Evolutionary conservation across 169 alveolate species (phyloP).

Genomic region (Cryptosporidium felis): DNA sequence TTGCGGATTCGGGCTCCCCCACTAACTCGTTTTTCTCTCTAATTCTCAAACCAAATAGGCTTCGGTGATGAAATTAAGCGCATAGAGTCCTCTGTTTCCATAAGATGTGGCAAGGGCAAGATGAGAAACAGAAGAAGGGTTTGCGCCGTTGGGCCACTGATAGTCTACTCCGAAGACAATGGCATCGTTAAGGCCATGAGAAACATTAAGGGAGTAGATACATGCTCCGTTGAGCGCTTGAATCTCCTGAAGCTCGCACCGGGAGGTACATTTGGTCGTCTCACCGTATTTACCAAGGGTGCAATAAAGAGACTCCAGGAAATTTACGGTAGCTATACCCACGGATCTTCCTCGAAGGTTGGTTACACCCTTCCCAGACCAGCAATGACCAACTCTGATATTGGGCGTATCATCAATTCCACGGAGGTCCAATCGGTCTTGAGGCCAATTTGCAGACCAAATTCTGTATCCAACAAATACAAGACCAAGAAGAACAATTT

Average conservation of each 20-base stretch:
- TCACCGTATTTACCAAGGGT: constrained; percentile 94
- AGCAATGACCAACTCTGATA: constrained; percentile 91
- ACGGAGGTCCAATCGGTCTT: constrained; percentile 94
- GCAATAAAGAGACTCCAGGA: constrained; percentile 93
- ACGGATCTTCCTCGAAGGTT: constrained; percentile 69
- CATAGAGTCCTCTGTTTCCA: constrained; percentile 77
- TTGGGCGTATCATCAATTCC: constrained; percentile 94
- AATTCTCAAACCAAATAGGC: too few species aligned
- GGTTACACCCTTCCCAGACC: constrained; percentile 80
- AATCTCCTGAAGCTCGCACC: constrained; percentile 98
- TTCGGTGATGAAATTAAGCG: constrained; percentile 64
- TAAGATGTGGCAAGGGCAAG: constrained; percentile 95
- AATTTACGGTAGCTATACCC: constrained; percentile 89
- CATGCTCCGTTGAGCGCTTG: constrained; percentile 93
- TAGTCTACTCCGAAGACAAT: constrained; percentile 92
- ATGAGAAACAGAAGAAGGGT: constrained; percentile 94
- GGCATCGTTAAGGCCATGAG: constrained; percentile 95
- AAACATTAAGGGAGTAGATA: constrained; percentile 98
- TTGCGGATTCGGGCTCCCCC: too few species aligned
- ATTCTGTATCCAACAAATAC: neutral
- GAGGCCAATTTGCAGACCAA: constrained; percentile 76
- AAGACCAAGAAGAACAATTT: constrained; percentile 53
- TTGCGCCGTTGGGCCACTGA: constrained; percentile 96
- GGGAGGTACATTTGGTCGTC: constrained; percentile 98
- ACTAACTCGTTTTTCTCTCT: too few species aligned